phyloP scores from a whole-genome alignment of 1,139 yeast species.

The Suhomyces bribrorum region DNA sequence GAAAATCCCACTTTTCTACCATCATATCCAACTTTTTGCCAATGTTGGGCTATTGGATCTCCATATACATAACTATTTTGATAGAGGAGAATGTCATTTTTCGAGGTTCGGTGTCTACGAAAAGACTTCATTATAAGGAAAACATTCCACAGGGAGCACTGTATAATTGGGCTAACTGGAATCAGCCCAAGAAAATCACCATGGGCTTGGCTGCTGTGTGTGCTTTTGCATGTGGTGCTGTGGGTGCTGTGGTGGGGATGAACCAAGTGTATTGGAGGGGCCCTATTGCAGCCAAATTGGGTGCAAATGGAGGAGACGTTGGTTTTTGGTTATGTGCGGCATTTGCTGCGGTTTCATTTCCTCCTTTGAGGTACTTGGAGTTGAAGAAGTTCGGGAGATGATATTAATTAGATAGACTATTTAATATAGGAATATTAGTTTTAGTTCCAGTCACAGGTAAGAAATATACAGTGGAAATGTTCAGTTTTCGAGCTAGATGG shows the following conservation, averaged over 20 bases:
- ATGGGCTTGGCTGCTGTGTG: constrained; percentile 29
- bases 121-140: constrained; percentile 19
- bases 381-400: constrained; percentile 17
- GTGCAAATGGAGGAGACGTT: constrained; percentile 20
- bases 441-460: background rate
- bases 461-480: too few species aligned
- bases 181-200: constrained; percentile 20
- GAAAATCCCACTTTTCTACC: constrained; percentile 24
- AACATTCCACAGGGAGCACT: constrained; percentile 8
- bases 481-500: too few species aligned
- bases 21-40: constrained; percentile 29
- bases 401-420: too few species aligned
- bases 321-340: constrained; percentile 14
- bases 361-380: constrained; percentile 20
- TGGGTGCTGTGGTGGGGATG: constrained; percentile 37
- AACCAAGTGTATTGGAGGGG: constrained; percentile 35
- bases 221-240: constrained; percentile 28
- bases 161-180: constrained; percentile 25
- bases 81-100: constrained; percentile 28
- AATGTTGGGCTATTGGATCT: constrained; percentile 33
- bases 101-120: constrained; percentile 13
- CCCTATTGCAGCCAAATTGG: constrained; percentile 29
- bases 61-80: constrained; percentile 26
- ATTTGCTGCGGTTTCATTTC: constrained; percentile 11
- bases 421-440: too few species aligned